phyloP scores from a whole-genome alignment of 2,329 filamentous ascomycete genomes.

The Fusarium tuaranense region DNA sequence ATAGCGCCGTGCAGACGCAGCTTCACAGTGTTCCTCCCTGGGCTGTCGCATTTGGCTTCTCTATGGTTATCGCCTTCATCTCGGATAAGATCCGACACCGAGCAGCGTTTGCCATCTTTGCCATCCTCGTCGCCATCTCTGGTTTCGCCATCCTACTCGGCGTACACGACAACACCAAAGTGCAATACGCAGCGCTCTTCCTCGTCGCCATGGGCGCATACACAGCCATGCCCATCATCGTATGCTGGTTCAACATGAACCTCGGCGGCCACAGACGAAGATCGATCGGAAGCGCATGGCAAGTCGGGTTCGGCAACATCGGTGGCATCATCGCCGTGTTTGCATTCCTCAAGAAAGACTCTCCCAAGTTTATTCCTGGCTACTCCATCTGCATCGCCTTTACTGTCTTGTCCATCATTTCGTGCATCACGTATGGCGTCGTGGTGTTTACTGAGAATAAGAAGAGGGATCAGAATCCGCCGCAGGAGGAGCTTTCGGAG shows the following conservation, averaged over 20 bases:
- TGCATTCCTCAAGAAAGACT: slow-evolving; percentile 74
- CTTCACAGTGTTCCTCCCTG: slow-evolving; percentile 69
- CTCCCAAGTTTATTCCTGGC: slow-evolving; percentile 76
- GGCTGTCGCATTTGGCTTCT: slow-evolving; percentile 80
- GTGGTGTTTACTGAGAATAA: slow-evolving; percentile 71
- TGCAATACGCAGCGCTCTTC: slow-evolving; percentile 86
- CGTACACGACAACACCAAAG: slow-evolving; percentile 73
- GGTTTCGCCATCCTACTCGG: slow-evolving; percentile 82
- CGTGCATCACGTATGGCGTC: slow-evolving; percentile 70
- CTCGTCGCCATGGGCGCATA: slow-evolving; percentile 84
- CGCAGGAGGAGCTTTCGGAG: slow-evolving; percentile 61
- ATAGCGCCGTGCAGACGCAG: slow-evolving; percentile 68
- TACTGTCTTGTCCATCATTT: slow-evolving; percentile 72
- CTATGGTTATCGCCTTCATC: slow-evolving; percentile 77
- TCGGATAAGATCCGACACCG: slow-evolving; percentile 82
- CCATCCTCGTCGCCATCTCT: slow-evolving; percentile 75
- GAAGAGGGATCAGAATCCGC: slow-evolving; percentile 63
- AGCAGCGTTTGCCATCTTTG: slow-evolving; percentile 76
- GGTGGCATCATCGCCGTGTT: slow-evolving; percentile 84
- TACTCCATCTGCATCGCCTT: slow-evolving; percentile 85
- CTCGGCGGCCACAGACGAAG: slow-evolving; percentile 78
- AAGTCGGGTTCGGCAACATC: slow-evolving; percentile 83
- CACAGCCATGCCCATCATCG: slow-evolving; percentile 88
- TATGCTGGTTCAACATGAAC: slow-evolving; percentile 89
- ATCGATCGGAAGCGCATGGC: slow-evolving; percentile 79